A percentile compares a stretch with the other conserved stretches of the same genome.
These are phyloP conservation scores for Tulasnella sp. DNA, from an alignment of 768 basidiomycete genomes.

Conservation along the genomic window DNA sequence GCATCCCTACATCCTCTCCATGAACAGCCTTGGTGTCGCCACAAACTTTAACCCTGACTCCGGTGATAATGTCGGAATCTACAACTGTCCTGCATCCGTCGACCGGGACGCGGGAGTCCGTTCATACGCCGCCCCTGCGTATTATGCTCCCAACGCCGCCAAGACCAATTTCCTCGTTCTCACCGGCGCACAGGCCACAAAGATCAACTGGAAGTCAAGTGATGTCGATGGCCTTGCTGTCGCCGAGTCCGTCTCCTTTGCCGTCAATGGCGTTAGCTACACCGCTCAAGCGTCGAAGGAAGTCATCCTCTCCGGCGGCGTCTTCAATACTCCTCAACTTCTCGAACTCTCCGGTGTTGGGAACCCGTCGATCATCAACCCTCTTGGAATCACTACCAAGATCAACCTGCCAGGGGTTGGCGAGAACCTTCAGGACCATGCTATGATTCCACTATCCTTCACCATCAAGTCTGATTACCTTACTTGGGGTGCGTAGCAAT, in stretches of 20 bases:
- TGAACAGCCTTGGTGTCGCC: neutral
- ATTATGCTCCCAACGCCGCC: neutral
- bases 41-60: constrained; percentile 18
- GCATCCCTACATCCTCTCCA: constrained; percentile 20
- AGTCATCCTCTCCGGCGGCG: constrained; percentile 47
- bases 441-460: constrained; percentile 4
- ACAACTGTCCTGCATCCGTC: constrained; percentile 24
- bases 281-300: constrained; percentile 47
- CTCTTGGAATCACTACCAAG: constrained; percentile 47
- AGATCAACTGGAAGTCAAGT: constrained; percentile 3
- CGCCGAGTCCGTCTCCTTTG: constrained; percentile 51
- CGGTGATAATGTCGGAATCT: constrained; percentile 28
- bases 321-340: constrained; percentile 49
- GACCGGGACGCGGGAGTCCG: constrained; percentile 1
- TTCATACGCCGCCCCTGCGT: constrained; percentile 12
- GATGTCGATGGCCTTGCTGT: neutral
- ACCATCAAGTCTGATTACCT: neutral
- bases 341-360: constrained; percentile 71
- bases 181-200: neutral
- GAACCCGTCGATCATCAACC: constrained; percentile 46
- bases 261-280: constrained; percentile 37
- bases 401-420: constrained; percentile 67
- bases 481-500: neutral
- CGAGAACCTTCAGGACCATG: constrained; percentile 24
- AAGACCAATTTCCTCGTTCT: constrained; percentile 18